Evolutionary conservation across 306 rosid species (phyloP).

Genomic region (Myrica gale): DNA sequence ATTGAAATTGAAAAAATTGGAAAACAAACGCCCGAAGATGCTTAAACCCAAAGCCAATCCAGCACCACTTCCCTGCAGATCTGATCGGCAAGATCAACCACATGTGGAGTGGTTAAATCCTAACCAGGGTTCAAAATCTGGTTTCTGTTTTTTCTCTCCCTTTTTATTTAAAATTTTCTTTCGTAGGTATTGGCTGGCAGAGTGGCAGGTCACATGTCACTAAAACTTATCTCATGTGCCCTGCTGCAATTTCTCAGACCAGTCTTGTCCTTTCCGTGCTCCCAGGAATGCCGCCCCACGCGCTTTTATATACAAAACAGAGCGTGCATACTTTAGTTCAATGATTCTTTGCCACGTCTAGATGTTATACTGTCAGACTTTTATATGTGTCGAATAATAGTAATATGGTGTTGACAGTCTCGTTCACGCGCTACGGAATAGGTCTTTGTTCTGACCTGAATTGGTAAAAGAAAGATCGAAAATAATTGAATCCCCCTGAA

Average conservation of each 20-base stretch:
- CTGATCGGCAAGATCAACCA: slow-evolving; percentile 24
- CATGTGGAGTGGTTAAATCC: background rate
- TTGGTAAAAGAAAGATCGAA: slow-evolving; percentile 2
- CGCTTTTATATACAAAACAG: slow-evolving; percentile 13
- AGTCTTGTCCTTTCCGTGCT: slow-evolving; percentile 27
- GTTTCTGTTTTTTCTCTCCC: too few relatives aligned
- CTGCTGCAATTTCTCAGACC: slow-evolving; percentile 29
- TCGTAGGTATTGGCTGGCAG: slow-evolving; percentile 33
- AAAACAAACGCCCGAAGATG: too few relatives aligned
- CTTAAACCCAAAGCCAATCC: slow-evolving; percentile 46
- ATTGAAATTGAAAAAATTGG: too few relatives aligned
- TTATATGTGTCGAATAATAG: background rate
- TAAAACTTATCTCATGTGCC: slow-evolving; percentile 38
- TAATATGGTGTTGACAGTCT: background rate
- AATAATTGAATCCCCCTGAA: background rate
- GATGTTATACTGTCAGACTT: background rate
- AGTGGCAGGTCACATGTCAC: slow-evolving; percentile 45
- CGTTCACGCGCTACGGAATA: slow-evolving; percentile 15
- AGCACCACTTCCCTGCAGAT: slow-evolving; percentile 27
- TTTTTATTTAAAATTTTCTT: background rate
- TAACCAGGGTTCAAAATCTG: background rate
- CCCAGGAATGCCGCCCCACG: slow-evolving; percentile 18
- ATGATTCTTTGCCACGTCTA: background rate
- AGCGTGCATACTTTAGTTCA: background rate
- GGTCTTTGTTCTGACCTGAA: background rate